Percentiles rank a stretch among this genome's conserved stretches.
Conservation (phyloP, 768 basidiomycete species). For the Hemileccinum impolitum region DNA sequence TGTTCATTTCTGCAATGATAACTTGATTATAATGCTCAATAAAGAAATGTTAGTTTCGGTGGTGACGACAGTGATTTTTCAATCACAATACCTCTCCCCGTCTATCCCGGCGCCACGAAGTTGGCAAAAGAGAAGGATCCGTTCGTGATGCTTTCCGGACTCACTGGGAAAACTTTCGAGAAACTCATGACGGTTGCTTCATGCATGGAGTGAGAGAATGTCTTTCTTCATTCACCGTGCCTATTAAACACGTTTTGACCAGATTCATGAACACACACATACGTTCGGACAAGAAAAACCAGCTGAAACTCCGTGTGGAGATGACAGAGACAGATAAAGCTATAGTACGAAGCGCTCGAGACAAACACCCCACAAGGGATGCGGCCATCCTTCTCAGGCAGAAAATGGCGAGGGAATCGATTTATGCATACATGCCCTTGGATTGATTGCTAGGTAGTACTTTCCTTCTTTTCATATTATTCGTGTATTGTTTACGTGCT, state of each 20-base stretch:
- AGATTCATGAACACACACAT: constrained; percentile 16
- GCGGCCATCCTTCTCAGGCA: constrained; percentile 7
- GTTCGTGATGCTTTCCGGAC: constrained; percentile 6
- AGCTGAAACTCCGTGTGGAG: constrained; percentile 9
- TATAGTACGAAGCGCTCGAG: constrained; percentile 4
- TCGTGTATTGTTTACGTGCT: too few relatives aligned
- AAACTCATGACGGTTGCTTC: constrained; percentile 14
- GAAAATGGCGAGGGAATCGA: constrained; percentile 12
- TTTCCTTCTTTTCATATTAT: too few relatives aligned
- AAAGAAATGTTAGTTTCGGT: background rate
- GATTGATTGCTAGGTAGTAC: too few relatives aligned
- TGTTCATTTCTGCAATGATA: background rate
- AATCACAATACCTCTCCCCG: constrained; percentile 5
- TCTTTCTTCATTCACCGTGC: too few relatives aligned
- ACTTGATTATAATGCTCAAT: background rate
- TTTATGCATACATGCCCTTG: constrained; percentile 2
- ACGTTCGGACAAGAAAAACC: constrained; percentile 15
- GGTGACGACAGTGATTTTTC: constrained; percentile 12
- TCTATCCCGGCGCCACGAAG: background rate
- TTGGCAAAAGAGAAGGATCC: constrained; percentile 6
- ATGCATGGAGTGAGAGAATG: constrained; percentile 6
- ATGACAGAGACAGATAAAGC: constrained; percentile 18
- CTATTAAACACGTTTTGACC: background rate
- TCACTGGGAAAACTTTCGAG: background rate
- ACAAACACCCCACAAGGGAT: background rate